phyloP scores from a whole-genome alignment of 805 yeast genomes.

The Hanseniaspora nectarophila region DNA sequence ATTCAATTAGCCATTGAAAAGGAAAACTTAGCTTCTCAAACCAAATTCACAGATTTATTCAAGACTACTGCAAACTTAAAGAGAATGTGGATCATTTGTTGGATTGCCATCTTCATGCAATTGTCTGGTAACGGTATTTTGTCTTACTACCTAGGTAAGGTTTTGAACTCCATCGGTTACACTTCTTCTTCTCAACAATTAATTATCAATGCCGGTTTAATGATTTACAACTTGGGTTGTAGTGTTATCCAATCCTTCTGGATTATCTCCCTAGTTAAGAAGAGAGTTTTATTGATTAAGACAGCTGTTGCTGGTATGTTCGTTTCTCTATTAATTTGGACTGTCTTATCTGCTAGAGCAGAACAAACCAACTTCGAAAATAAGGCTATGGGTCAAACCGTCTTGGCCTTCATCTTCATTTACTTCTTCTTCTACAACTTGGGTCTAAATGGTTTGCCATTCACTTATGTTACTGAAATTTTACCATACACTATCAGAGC shows the following conservation, averaged over 20 bases:
- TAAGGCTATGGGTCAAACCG: constrained; percentile 35
- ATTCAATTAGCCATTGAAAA: constrained; percentile 32
- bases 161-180: constrained; percentile 42
- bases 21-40: constrained; percentile 27
- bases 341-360: constrained; percentile 36
- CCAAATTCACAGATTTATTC: constrained; percentile 33
- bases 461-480: constrained; percentile 36
- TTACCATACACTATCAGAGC: constrained; percentile 27
- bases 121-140: constrained; percentile 42
- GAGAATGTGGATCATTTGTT: constrained; percentile 30
- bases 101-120: constrained; percentile 33
- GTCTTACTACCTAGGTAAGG: constrained; percentile 40
- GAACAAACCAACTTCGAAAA: constrained; percentile 33
- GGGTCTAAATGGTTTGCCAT: constrained; percentile 37
- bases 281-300: constrained; percentile 33
- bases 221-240: constrained; percentile 34
- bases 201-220: constrained; percentile 40
- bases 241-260: constrained; percentile 26
- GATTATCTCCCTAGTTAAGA: constrained; percentile 25
- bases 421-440: constrained; percentile 34
- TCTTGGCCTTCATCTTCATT: constrained; percentile 40
- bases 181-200: constrained; percentile 35
- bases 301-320: constrained; percentile 30
- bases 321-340: constrained; percentile 34
- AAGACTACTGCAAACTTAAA: constrained; percentile 32